A percentile compares a stretch with the other conserved stretches of the same genome.
Evolutionary conservation across 768 basidiomycete genomes (phyloP).

Genomic region (Tricholoma bakamatsutake): DNA sequence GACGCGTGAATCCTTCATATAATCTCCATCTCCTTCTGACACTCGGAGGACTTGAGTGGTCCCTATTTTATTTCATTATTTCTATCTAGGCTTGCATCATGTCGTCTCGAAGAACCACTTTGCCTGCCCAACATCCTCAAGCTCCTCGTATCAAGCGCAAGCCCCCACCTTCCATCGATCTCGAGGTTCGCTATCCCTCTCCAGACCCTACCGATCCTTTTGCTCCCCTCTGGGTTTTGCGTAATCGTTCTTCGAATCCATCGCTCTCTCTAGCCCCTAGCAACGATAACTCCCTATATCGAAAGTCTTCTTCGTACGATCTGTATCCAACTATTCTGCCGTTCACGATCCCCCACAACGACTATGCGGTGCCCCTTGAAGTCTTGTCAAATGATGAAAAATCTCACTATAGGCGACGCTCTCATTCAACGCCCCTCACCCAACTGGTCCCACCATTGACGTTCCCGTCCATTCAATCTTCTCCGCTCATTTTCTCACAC

Average conservation of each 20-base stretch:
- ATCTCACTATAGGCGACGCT: conserved; percentile 16
- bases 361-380: not conserved
- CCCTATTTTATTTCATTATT: not conserved
- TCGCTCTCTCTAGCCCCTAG: conserved; percentile 19
- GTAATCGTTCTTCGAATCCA: conserved; percentile 48
- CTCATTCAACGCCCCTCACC: conserved; percentile 13
- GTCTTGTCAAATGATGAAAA: conserved; percentile 3
- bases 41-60: not conserved
- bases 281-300: conserved; percentile 9
- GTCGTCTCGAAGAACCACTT: not conserved
- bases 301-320: conserved; percentile 5
- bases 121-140: not conserved
- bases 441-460: conserved; percentile 1
- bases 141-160: conserved; percentile 45
- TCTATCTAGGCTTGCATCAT: not conserved
- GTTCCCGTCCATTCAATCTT: conserved; percentile 2
- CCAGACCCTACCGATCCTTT: conserved; percentile 70
- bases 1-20: not conserved
- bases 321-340: conserved; percentile 6
- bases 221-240: conserved; percentile 59
- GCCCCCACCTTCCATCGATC: conserved; percentile 36
- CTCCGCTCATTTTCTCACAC: not conserved
- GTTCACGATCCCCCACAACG: not conserved
- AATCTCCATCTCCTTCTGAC: not conserved
- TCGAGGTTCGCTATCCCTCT: conserved; percentile 49